These are phyloP conservation scores for Podospora pseudopauciseta DNA, from an alignment of 495 filamentous ascomycete genomes.

Conservation along the genomic window DNA sequence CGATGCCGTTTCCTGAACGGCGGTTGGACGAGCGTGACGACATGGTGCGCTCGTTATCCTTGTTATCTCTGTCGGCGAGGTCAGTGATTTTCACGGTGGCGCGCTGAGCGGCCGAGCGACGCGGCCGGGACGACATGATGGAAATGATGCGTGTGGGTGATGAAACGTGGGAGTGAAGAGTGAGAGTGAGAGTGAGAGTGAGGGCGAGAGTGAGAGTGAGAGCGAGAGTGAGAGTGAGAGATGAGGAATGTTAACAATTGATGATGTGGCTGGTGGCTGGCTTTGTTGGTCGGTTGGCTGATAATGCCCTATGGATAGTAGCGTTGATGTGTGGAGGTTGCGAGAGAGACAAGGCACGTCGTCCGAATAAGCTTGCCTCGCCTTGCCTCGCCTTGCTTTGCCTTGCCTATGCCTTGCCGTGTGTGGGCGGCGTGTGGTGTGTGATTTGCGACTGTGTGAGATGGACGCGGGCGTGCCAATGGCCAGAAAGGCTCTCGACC, in stretches of 20 bases:
- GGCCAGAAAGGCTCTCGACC: constrained; percentile 12
- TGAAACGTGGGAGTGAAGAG: background rate
- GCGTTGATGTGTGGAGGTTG: background rate
- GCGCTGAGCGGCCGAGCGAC: constrained; percentile 48
- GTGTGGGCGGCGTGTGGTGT: constrained; percentile 5
- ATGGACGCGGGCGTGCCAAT: constrained; percentile 19
- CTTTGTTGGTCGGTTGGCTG: constrained; percentile 4
- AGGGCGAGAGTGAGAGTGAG: background rate
- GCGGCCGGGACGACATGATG: constrained; percentile 42
- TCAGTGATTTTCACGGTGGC: constrained; percentile 50
- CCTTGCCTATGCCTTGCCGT: constrained; percentile 15
- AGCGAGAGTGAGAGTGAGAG: background rate
- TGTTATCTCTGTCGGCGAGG: constrained; percentile 48
- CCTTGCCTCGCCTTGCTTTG: constrained; percentile 16
- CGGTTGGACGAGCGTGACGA: constrained; percentile 42
- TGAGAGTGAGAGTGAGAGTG: background rate
- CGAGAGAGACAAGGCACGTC: constrained; percentile 12
- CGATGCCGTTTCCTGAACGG: constrained; percentile 42
- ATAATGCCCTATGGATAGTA: background rate
- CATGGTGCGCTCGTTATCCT: constrained; percentile 42
- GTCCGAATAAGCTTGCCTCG: constrained; percentile 23
- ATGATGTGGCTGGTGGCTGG: constrained; percentile 6
- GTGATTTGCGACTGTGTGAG: constrained; percentile 3
- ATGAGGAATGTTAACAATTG: background rate
- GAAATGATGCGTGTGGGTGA: background rate